Base-by-base conservation (phyloP, 1,284 basidiomycete genomes). In the Apiotrichum domesticum region DNA sequence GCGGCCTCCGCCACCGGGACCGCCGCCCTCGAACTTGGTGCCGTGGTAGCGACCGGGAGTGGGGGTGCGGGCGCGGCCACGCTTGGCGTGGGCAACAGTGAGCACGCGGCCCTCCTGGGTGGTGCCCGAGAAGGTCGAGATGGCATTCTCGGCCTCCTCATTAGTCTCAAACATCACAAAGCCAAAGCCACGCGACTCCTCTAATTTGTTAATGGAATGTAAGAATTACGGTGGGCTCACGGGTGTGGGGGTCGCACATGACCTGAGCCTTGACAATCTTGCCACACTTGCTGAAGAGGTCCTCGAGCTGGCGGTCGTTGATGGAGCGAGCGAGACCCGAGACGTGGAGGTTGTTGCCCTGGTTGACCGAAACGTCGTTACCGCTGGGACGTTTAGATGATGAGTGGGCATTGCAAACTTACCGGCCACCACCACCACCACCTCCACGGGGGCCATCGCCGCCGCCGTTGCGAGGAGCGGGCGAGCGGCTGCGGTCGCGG, bases 291-390 rank as follows among this genome's bases (percentile, higher is more conserved):
- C 83, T 81, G 70, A 98, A 98, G 13, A 85, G 83, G 33, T 86
- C 84, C 74, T 97, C 91, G 50, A 98, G 86, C 66, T 89, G 87
- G 54, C 86, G 85, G 51, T 88, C 88, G 68, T 90, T 90, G 58
- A 95, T 85, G 60, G 80, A 81, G 71, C 85, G 82, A 65, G 85
- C 85, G 53, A 98, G 81, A 43, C 90, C 86, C 44, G 92, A 95
- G 61, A 98, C 89, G 73, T 98, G 95, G 42, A 98, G 81, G 79
- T 98, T 98, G 80, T 96, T 98, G 52, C 95, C 94, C 2, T 90
- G 90, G 79, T 97, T 97, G 58, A 78, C 76, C 43, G 78, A 79
- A 15, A 74, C 79, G 13, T 75, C 78, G 11, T 74, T 78, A 34
- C 66, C 37, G 37, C 37, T 39, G 13, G 29, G 37, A 39, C 37